Percentiles rank a stretch among this genome's conserved stretches.
phyloP scores from a whole-genome alignment of 2,329 filamentous ascomycete species.

The Penicillium aurantiogriseum region DNA sequence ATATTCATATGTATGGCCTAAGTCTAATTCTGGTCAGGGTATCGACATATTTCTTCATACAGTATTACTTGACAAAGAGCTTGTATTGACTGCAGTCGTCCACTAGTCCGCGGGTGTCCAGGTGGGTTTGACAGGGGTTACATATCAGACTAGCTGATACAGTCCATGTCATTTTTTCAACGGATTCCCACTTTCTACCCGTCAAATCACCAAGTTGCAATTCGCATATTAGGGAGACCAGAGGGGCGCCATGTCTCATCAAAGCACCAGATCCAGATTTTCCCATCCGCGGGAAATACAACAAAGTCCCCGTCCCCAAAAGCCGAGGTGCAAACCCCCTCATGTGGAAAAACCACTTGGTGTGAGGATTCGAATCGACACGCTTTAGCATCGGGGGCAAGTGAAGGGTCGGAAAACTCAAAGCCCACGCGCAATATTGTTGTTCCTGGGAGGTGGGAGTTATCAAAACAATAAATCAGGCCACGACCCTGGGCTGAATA shows the following conservation, averaged over 20 bases:
- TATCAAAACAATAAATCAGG: not conserved
- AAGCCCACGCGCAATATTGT: not conserved
- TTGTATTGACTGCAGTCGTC: not conserved
- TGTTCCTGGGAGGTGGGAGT: not conserved
- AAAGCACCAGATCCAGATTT: conserved; percentile 26
- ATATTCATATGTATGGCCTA: not conserved
- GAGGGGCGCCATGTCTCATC: conserved; percentile 11
- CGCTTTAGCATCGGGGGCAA: not conserved
- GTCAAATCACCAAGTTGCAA: not conserved
- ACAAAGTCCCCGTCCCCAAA: not conserved
- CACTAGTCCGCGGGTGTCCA: not conserved
- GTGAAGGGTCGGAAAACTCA: not conserved
- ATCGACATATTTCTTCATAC: not conserved
- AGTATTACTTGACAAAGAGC: not conserved
- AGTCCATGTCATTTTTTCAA: not conserved
- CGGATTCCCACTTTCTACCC: not conserved
- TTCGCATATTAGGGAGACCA: not conserved
- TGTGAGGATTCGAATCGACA: not conserved
- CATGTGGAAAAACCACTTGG: too few relatives aligned
- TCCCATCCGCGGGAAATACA: not conserved
- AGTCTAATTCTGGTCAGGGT: not conserved
- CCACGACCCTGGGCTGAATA: not conserved
- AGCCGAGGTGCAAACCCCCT: not conserved
- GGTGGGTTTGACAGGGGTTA: not conserved
- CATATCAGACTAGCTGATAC: not conserved